phyloP scores from a whole-genome alignment of 1,284 basidiomycete species.

The Pterula multifida region DNA sequence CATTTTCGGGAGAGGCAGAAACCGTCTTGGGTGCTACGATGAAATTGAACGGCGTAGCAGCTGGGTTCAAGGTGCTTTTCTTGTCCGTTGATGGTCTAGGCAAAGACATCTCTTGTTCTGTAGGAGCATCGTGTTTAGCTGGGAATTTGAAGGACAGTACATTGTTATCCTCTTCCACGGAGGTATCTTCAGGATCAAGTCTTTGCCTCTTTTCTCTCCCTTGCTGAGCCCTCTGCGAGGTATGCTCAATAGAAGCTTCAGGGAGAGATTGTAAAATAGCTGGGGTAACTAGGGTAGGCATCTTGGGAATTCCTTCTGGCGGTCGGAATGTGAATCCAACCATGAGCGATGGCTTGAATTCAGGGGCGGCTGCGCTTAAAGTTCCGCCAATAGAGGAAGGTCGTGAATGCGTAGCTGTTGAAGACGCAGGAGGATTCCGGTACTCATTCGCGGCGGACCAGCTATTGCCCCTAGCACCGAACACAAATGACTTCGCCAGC shows the following conservation, averaged over 20 bases:
- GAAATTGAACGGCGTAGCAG: conserved; percentile 53
- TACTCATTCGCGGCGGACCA: conserved; percentile 3
- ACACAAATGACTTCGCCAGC: conserved; percentile 69
- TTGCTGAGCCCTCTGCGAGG: conserved; percentile 27
- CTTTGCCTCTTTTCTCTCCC: conserved; percentile 70
- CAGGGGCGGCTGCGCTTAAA: conserved; percentile 64
- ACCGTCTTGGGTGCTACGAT: conserved; percentile 32
- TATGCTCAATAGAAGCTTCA: conserved; percentile 16
- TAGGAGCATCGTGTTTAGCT: conserved; percentile 31
- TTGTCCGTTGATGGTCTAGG: conserved; percentile 17
- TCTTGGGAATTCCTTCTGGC: conserved; percentile 49
- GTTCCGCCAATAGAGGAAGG: conserved; percentile 50
- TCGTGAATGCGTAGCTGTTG: conserved; percentile 38
- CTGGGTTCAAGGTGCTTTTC: conserved; percentile 19
- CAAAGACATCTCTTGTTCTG: conserved; percentile 27
- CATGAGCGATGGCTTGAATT: conserved; percentile 49
- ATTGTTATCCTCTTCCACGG: conserved; percentile 38
- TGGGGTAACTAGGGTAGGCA: conserved; percentile 27
- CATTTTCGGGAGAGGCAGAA: conserved; percentile 6
- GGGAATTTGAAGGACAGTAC: conserved; percentile 72
- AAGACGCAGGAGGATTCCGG: conserved; percentile 24
- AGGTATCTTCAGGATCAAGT: conserved; percentile 10
- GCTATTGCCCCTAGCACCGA: conserved; percentile 27
- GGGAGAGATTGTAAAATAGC: conserved; percentile 18
- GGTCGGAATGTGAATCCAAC: conserved; percentile 59